A percentile compares a stretch with the other conserved stretches of the same genome.
These are phyloP conservation scores for Tylopilus intermedius DNA, from an alignment of 768 basidiomycete species.

Conservation along the genomic window DNA sequence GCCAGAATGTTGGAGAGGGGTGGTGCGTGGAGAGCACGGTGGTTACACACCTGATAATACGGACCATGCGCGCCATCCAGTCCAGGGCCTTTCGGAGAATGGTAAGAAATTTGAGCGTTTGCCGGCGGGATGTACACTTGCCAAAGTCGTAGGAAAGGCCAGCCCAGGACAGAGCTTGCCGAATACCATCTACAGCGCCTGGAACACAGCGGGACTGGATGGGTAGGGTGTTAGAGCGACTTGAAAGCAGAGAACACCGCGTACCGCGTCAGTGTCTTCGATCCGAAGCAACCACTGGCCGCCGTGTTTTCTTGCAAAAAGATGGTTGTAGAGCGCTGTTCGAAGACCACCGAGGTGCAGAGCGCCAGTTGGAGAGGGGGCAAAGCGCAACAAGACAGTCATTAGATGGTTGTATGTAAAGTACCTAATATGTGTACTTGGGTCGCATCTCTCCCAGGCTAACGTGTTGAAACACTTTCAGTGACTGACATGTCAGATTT, in stretches of 20 bases:
- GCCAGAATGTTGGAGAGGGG: slow-evolving; percentile 7
- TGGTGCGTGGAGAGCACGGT: background rate
- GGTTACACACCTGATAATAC: slow-evolving; percentile 69
- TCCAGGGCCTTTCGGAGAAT: slow-evolving; percentile 58
- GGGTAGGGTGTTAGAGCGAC: background rate
- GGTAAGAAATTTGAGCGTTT: slow-evolving; percentile 1
- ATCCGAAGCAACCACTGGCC: slow-evolving; percentile 91
- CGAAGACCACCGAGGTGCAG: slow-evolving; percentile 92
- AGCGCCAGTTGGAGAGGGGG: slow-evolving; percentile 93
- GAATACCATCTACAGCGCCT: slow-evolving; percentile 79
- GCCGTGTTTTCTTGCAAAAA: slow-evolving; percentile 73
- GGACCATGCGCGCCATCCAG: slow-evolving; percentile 70
- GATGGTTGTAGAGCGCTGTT: slow-evolving; percentile 89
- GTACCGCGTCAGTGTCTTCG: slow-evolving; percentile 91
- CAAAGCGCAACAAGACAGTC: slow-evolving; percentile 80
- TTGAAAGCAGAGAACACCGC: slow-evolving; percentile 19
- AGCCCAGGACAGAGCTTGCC: slow-evolving; percentile 79
- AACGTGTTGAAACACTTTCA: background rate
- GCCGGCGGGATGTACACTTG: slow-evolving; percentile 28
- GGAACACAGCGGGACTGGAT: slow-evolving; percentile 72
- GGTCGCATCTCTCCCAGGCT: background rate
- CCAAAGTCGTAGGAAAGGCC: slow-evolving; percentile 90
- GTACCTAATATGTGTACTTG: no score
- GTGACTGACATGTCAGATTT: slow-evolving; percentile 26
- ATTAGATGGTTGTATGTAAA: background rate